Percentiles rank a stretch among this genome's conserved stretches.
Evolutionary conservation across 257 asterid species (phyloP).

Genomic region (Voacanga thouarsii): DNA sequence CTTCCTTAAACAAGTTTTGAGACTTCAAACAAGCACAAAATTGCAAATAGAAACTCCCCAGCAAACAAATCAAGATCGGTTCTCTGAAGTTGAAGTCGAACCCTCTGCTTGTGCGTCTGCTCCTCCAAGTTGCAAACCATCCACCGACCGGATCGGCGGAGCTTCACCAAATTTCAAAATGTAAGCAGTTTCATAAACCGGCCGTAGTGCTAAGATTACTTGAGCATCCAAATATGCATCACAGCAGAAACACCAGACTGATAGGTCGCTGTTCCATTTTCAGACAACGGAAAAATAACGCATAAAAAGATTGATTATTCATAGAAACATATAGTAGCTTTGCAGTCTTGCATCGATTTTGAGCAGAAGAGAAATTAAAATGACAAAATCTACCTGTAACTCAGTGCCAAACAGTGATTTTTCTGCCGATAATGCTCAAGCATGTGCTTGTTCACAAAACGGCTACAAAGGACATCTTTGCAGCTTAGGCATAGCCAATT

Average conservation of each 20-base stretch:
- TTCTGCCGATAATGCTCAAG: constrained; percentile 59
- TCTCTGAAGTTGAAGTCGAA: constrained; percentile 2
- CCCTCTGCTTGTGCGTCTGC: constrained; percentile 15
- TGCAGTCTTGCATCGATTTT: not conserved
- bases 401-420: constrained; percentile 60
- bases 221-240: constrained; percentile 86
- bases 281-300: not conserved
- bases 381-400: constrained; percentile 52
- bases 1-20: too few relatives aligned
- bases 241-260: constrained; percentile 93
- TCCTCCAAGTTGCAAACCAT: constrained; percentile 24
- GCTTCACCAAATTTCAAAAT: constrained; percentile 69
- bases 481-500: constrained; percentile 88
- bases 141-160: constrained; percentile 50
- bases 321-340: not conserved
- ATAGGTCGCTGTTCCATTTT: constrained; percentile 58
- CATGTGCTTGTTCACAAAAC: constrained; percentile 95
- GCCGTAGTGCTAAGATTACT: constrained; percentile 48
- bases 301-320: not conserved
- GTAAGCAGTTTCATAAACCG: constrained; percentile 74
- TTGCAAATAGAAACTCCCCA: not conserved
- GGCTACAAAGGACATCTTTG: constrained; percentile 82
- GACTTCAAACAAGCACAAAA: not conserved
- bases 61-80: not conserved
- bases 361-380: not conserved